A percentile compares a stretch with the other conserved stretches of the same genome.
These are phyloP conservation scores for Sugiyamaella paludigena DNA, from an alignment of 1,139 yeast species.

Conservation along the genomic window DNA sequence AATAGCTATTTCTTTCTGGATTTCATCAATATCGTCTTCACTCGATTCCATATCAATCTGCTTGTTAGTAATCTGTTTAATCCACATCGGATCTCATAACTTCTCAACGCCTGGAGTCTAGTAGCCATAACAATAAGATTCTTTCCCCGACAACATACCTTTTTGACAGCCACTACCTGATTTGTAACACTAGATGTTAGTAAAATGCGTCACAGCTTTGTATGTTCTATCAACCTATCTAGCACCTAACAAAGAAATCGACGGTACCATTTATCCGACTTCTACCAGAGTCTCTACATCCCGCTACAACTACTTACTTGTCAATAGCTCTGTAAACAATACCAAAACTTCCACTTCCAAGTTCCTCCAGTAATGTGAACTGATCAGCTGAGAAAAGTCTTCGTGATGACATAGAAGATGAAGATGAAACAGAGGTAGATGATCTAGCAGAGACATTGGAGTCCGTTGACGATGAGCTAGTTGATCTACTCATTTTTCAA, in stretches of 20 bases:
- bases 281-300: no score
- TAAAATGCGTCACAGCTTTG: no score
- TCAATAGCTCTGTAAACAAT: slow-evolving; percentile 76
- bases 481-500: slow-evolving; percentile 8
- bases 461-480: slow-evolving; percentile 8
- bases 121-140: not conserved
- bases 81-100: no score
- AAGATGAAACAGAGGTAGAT: slow-evolving; percentile 11
- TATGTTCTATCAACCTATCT: no score
- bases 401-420: slow-evolving; percentile 20
- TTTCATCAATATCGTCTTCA: slow-evolving; percentile 72
- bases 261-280: not conserved
- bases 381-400: slow-evolving; percentile 45
- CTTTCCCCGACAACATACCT: slow-evolving; percentile 8
- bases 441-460: slow-evolving; percentile 7
- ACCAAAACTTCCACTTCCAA: slow-evolving; percentile 88
- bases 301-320: slow-evolving; percentile 28
- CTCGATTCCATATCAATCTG: slow-evolving; percentile 72
- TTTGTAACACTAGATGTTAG: slow-evolving; percentile 13
- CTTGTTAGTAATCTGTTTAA: slow-evolving; percentile 25
- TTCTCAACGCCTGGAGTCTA: not conserved
- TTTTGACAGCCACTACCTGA: slow-evolving; percentile 21
- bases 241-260: no score
- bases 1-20: slow-evolving; percentile 75
- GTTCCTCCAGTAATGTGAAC: slow-evolving; percentile 65